Evolutionary conservation across 78 protist genomes (phyloP), one percentile per base, ranked within the genome.

Genomic region (Dictyostelium intermedium): DNA sequence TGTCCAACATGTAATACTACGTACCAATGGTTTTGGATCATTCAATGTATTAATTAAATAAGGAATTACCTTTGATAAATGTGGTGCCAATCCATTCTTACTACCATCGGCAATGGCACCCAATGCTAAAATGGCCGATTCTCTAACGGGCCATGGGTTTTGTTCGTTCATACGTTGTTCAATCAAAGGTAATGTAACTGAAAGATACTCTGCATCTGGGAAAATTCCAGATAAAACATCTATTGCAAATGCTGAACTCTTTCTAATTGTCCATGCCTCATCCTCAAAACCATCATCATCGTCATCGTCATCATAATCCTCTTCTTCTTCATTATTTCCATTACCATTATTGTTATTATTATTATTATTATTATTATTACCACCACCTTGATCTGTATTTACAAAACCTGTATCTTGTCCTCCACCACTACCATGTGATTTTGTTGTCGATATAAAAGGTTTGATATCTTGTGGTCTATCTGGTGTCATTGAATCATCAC

Each of bases 1-100:
- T 5, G 98, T 95, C 98, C 98, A 97, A 91, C 98, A 97, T n/a
- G 98, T 91, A 35, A 97, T 97, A 80, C 85, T 32, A 14, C 98
- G 86, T 5, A 97, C 87, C 35, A 97, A 92, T 60, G 97, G 95
- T 76, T 95, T 91, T 20, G 92, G 91, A 70, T 96, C 95, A 87
- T 91, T 63, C 37, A 96, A 91, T 37, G 86, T 77, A 61, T 91
- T 69, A 1, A 93, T 45, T 27, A 96, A 91, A 73, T 69, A 96
- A 13, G 97, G 97, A 7, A 93, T 25, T 25, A 96, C 95, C 3
- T 14, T 61, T 14, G 45, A 6, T 27, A 96, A 37, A 61, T 96
- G 96, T 83, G 72, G 91, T 25, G 66, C 43, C 61, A 96, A 76
- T 6, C 97, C 97, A 23, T 61, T 11, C 35, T 60, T 47, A 63